phyloP scores from a whole-genome alignment of 2,329 filamentous ascomycete genomes.

The Chrysosporium keratinophilum region DNA sequence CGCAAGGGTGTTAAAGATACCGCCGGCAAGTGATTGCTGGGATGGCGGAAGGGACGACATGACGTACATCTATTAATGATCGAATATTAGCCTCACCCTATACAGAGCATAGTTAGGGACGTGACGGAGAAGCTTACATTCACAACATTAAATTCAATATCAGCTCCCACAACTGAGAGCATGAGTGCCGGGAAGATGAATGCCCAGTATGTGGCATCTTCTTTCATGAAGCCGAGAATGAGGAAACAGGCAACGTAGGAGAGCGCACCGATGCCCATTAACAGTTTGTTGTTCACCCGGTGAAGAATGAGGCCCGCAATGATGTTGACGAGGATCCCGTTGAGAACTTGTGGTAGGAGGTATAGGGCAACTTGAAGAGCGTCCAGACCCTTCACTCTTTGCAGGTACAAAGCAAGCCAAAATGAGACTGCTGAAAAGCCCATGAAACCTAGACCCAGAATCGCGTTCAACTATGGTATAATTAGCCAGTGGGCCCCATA shows the following conservation, averaged over 20 bases:
- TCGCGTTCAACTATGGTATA: constrained; percentile 47
- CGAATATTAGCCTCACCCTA: background rate
- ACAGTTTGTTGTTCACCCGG: constrained; percentile 52
- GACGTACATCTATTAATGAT: constrained; percentile 50
- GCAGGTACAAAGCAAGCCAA: constrained; percentile 57
- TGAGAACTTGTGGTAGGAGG: constrained; percentile 55
- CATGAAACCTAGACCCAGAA: constrained; percentile 52
- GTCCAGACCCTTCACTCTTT: constrained; percentile 44
- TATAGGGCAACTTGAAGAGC: constrained; percentile 52
- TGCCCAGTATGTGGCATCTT: constrained; percentile 33
- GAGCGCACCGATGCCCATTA: constrained; percentile 46
- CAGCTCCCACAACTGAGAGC: constrained; percentile 1
- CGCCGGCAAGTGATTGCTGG: constrained; percentile 57
- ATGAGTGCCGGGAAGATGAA: constrained; percentile 10
- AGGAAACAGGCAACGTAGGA: constrained; percentile 39
- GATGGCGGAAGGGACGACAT: constrained; percentile 52
- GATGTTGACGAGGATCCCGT: constrained; percentile 53
- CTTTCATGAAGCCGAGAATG: constrained; percentile 48
- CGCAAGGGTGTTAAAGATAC: constrained; percentile 57
- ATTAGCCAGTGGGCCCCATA: constrained; percentile 42
- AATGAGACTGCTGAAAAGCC: constrained; percentile 52
- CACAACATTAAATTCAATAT: constrained; percentile 12
- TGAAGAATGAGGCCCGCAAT: constrained; percentile 54
- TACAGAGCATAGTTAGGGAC: too few species aligned
- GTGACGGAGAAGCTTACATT: constrained; percentile 3